Percentiles rank a stretch among this genome's conserved stretches.
These are phyloP conservation scores for Aspergillus hancockii DNA, from an alignment of 495 filamentous ascomycete genomes.

Conservation along the genomic window DNA sequence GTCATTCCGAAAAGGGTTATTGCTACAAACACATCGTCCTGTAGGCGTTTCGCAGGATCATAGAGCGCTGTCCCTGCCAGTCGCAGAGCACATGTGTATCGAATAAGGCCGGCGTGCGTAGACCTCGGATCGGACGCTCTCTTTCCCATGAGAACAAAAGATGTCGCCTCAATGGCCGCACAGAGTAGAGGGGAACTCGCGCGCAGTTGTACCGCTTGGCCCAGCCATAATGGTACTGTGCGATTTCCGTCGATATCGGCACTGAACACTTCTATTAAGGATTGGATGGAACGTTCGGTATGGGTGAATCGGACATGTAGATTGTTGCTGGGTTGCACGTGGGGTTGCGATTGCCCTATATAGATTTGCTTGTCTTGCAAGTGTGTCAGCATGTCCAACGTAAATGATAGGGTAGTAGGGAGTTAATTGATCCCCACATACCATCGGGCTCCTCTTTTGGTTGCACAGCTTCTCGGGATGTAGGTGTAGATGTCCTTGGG, in stretches of 20 bases:
- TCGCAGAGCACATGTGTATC: constrained; percentile 2
- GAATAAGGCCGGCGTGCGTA: background rate
- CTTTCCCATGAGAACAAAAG: background rate
- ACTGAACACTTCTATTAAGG: constrained; percentile 1
- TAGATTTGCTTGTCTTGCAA: background rate
- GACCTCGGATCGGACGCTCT: background rate
- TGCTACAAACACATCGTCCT: background rate
- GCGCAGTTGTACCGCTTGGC: background rate
- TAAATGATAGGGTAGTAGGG: background rate
- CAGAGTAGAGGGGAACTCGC: background rate
- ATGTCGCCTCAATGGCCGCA: constrained; percentile 1
- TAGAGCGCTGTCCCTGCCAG: background rate
- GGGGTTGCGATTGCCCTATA: background rate
- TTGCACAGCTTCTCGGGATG: background rate
- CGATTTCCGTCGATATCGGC: background rate
- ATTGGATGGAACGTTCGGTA: background rate
- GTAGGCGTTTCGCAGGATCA: background rate
- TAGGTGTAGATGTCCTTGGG: background rate
- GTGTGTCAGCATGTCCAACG: background rate
- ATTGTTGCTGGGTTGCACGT: background rate
- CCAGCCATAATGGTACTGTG: background rate
- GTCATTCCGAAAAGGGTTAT: constrained; percentile 2
- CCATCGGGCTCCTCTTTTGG: background rate
- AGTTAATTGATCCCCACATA: background rate
- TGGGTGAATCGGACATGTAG: background rate